These are phyloP conservation scores for Ailanthus altissimus DNA, from an alignment of 345 rosid genomes.

Conservation along the genomic window DNA sequence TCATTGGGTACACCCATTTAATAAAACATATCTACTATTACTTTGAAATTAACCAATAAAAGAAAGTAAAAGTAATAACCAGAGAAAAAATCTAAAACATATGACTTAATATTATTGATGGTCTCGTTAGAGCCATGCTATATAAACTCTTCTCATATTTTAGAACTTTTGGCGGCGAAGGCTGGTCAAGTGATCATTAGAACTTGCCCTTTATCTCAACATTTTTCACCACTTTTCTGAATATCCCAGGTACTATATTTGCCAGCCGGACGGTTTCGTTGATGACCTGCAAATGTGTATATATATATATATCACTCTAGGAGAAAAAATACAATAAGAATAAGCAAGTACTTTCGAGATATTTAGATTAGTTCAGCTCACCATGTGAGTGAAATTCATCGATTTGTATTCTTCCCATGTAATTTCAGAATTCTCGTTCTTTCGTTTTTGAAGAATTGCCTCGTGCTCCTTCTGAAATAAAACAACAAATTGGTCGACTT, in stretches of 20 bases:
- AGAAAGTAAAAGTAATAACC: no score
- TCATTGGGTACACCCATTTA: no score
- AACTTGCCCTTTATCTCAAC: conserved; percentile 38
- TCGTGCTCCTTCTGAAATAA: conserved; percentile 41
- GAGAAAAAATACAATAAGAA: background rate
- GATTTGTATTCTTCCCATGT: conserved; percentile 52
- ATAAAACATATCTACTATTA: no score
- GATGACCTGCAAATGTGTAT: conserved; percentile 28
- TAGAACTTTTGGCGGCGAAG: background rate
- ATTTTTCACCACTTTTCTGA: conserved; percentile 43
- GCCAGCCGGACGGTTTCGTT: conserved; percentile 45
- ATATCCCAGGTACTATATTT: conserved; percentile 29
- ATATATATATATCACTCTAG: background rate
- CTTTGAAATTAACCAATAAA: no score
- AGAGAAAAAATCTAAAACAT: no score
- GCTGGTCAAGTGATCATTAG: background rate
- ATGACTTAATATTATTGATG: no score
- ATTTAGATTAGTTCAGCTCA: background rate
- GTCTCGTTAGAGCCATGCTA: no score
- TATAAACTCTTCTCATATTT: no score
- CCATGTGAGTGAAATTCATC: conserved; percentile 50
- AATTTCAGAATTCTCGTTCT: conserved; percentile 14
- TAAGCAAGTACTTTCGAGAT: no score
- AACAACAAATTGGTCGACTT: background rate
- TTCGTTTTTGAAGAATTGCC: conserved; percentile 26